Conservation (phyloP, 2,329 filamentous ascomycete genomes). For the Diplodia mutila region DNA sequence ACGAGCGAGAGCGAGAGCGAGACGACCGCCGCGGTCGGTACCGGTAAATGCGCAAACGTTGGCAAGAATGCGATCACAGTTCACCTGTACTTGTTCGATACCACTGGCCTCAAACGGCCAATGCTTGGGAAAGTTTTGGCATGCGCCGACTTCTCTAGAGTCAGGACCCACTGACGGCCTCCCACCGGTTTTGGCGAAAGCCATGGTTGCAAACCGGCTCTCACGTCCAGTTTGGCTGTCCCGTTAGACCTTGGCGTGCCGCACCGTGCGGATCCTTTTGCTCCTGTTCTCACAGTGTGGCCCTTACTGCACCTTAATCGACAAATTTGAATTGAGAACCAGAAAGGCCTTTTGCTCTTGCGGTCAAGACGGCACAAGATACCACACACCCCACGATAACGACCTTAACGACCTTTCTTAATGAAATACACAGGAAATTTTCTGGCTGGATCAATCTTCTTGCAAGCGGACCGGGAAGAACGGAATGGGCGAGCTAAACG, state of each 20-base stretch:
- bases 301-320: neutral
- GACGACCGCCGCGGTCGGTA: constrained; percentile 52
- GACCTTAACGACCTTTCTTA: constrained; percentile 13
- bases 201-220: neutral
- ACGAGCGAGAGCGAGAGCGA: constrained; percentile 47
- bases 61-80: neutral
- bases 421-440: neutral
- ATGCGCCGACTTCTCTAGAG: neutral
- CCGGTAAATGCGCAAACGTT: constrained; percentile 32
- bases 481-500: neutral
- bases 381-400: constrained; percentile 1
- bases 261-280: neutral
- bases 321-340: constrained; percentile 1
- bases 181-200: neutral
- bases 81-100: neutral
- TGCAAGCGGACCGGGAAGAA: neutral
- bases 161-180: neutral
- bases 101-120: neutral
- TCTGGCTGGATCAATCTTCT: neutral
- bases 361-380: constrained; percentile 8
- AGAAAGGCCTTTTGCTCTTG: neutral
- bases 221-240: neutral
- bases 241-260: constrained; percentile 14
- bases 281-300: neutral
- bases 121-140: neutral